Evolutionary conservation across 257 asterid species (phyloP).

Genomic region (Orobanche coerulescens): DNA sequence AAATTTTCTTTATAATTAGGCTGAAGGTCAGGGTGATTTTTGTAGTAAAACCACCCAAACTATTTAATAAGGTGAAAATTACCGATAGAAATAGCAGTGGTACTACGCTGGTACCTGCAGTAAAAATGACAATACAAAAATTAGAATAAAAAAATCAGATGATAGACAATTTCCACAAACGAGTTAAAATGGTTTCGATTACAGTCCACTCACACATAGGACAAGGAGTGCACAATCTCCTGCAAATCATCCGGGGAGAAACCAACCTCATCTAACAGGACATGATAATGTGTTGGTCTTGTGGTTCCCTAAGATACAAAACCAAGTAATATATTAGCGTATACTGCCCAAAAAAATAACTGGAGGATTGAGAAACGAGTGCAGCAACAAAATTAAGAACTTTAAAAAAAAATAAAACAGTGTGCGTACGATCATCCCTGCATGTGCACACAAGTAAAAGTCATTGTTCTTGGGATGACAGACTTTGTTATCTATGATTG

Average conservation of each 20-base stretch:
- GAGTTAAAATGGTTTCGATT: neutral
- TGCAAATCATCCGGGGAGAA: conserved; percentile 67
- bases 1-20: neutral
- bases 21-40: neutral
- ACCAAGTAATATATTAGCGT: neutral
- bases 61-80: conserved; percentile 5
- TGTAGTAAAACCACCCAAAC: neutral
- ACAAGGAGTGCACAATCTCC: conserved; percentile 73
- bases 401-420: neutral
- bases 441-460: conserved; percentile 74
- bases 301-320: conserved; percentile 47
- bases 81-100: conserved; percentile 82
- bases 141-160: neutral
- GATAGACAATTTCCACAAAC: neutral
- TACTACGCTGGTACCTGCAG: conserved; percentile 72
- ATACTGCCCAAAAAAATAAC: neutral
- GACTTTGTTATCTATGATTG: conserved; percentile 59
- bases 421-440: conserved; percentile 63
- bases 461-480: conserved; percentile 73
- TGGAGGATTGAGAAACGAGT: neutral
- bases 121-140: neutral
- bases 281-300: conserved; percentile 76
- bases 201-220: conserved; percentile 61
- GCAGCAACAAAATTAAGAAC: neutral
- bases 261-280: conserved; percentile 61